phyloP scores from a whole-genome alignment of 2,329 filamentous ascomycete species.

The Hirsutella thompsonii region DNA sequence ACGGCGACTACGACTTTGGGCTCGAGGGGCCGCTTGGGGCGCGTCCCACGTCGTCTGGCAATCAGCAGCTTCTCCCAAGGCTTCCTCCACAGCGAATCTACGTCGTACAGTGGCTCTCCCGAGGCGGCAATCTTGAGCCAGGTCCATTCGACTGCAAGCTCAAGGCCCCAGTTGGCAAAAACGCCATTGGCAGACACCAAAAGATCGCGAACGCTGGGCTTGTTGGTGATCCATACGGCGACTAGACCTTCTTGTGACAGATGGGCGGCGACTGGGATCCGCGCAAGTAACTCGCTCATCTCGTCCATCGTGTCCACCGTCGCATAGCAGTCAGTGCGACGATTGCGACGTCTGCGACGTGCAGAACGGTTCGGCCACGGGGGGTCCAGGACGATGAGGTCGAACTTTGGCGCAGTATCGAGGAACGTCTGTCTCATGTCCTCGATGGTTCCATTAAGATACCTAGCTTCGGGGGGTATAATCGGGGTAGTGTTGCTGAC shows the following conservation, averaged over 20 bases:
- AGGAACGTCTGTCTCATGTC: conserved; percentile 27
- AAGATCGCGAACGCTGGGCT: conserved; percentile 42
- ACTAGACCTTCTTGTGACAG: conserved; percentile 44
- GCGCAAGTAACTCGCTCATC: conserved; percentile 34
- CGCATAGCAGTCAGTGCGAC: conserved; percentile 30
- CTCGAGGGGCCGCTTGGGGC: conserved; percentile 11
- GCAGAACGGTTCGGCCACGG: conserved; percentile 75
- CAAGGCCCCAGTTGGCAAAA: conserved; percentile 54
- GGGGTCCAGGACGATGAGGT: conserved; percentile 61
- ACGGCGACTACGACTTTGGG: conserved; percentile 53
- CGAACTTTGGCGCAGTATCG: conserved; percentile 37
- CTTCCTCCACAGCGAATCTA: conserved; percentile 54
- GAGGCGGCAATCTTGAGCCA: conserved; percentile 61
- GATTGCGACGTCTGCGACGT: conserved; percentile 28
- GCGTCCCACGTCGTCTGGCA: conserved; percentile 28
- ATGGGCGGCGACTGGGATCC: conserved; percentile 42
- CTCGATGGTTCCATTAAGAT: conserved; percentile 36
- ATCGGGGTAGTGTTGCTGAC: conserved; percentile 4
- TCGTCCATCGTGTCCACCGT: conserved; percentile 32
- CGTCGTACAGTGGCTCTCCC: conserved; percentile 50
- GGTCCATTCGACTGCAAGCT: conserved; percentile 57
- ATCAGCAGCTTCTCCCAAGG: conserved; percentile 66
- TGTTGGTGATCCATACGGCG: conserved; percentile 71
- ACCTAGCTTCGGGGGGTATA: conserved; percentile 28
- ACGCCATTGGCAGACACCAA: conserved; percentile 38